Evolutionary conservation across 2,329 filamentous ascomycete species (phyloP).

Genomic region (Pezicula rhizophila): DNA sequence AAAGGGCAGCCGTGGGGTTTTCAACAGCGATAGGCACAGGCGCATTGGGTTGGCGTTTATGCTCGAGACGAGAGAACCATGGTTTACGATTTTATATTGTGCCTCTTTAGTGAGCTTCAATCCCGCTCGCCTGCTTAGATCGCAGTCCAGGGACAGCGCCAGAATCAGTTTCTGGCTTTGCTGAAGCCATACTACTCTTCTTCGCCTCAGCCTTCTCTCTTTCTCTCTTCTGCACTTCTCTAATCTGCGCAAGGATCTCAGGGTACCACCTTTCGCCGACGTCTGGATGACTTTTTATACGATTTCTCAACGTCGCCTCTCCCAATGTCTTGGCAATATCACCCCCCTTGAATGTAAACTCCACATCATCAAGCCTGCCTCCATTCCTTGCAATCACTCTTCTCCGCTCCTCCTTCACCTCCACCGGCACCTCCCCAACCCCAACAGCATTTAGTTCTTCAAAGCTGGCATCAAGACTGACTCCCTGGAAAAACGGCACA

Average conservation of each 20-base stretch:
- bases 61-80: conserved; percentile 5
- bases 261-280: conserved; percentile 79
- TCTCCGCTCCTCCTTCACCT: conserved; percentile 55
- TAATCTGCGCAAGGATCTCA: conserved; percentile 46
- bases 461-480: conserved; percentile 72
- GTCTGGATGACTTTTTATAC: conserved; percentile 81
- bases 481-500: conserved; percentile 85
- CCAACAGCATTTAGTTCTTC: conserved; percentile 50
- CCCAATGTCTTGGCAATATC: conserved; percentile 60
- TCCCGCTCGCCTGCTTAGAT: conserved; percentile 22
- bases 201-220: conserved; percentile 25
- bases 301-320: conserved; percentile 77
- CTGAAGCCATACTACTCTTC: conserved; percentile 9
- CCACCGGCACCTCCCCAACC: conserved; percentile 45
- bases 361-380: conserved; percentile 64
- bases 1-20: conserved; percentile 3
- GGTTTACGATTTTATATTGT: too few species aligned
- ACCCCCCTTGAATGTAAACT: conserved; percentile 76
- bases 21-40: conserved; percentile 12
- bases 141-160: conserved; percentile 2
- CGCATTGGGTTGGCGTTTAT: conserved; percentile 15
- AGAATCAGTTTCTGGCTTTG: neutral
- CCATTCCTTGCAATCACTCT: conserved; percentile 51
- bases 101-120: conserved; percentile 32
- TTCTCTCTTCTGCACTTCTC: conserved; percentile 48